phyloP scores from a whole-genome alignment of 257 asterid genomes.

The Buddleja alternifolia region DNA sequence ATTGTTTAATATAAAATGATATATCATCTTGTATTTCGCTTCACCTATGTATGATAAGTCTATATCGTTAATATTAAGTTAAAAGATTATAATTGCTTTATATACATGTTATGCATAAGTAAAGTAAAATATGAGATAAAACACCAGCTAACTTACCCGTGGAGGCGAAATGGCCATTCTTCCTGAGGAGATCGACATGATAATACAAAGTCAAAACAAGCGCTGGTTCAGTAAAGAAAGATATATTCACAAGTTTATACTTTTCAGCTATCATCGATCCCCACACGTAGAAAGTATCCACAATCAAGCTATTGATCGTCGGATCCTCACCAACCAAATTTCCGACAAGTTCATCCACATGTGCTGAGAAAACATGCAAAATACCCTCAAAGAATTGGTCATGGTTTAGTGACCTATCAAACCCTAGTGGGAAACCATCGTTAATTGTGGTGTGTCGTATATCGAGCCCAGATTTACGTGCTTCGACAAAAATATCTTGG shows the following conservation, averaged over 20 bases:
- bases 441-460: constrained; percentile 35
- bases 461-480: constrained; percentile 40
- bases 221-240: constrained; percentile 61
- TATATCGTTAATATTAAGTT: no score
- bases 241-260: constrained; percentile 43
- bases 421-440: constrained; percentile 46
- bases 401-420: constrained; percentile 41
- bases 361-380: constrained; percentile 29
- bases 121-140: no score
- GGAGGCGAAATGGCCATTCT: constrained; percentile 45
- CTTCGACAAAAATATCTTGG: constrained; percentile 29
- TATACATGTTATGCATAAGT: no score
- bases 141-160: constrained; percentile 36
- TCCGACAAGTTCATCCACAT: constrained; percentile 42
- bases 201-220: constrained; percentile 45
- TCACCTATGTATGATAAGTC: no score
- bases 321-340: constrained; percentile 34
- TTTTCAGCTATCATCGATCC: constrained; percentile 43
- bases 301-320: constrained; percentile 39
- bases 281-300: constrained; percentile 57
- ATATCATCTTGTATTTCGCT: no score
- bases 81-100: no score
- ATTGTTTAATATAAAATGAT: no score
- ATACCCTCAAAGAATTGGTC: constrained; percentile 36
- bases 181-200: constrained; percentile 44